These are phyloP conservation scores for Fusarium duplospermum DNA, from an alignment of 2,329 filamentous ascomycete species.

Conservation along the genomic window DNA sequence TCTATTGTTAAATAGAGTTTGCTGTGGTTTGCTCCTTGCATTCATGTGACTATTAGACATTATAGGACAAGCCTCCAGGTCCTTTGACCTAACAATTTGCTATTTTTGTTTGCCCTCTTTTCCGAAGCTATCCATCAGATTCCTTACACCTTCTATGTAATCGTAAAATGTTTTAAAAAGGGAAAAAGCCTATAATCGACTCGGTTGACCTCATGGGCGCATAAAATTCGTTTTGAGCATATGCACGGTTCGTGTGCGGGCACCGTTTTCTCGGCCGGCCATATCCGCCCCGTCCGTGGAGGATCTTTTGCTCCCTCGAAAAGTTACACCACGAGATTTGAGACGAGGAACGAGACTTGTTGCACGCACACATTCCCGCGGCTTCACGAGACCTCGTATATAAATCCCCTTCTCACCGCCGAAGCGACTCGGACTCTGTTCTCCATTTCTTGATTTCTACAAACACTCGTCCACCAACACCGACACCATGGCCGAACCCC, in stretches of 20 bases:
- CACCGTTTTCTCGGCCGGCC: constrained; percentile 28
- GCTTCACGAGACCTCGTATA: not conserved
- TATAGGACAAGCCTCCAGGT: not conserved
- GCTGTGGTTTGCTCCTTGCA: not conserved
- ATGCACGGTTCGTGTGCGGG: constrained; percentile 19
- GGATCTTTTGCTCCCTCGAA: constrained; percentile 36
- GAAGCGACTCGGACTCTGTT: not conserved
- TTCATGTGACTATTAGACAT: not conserved
- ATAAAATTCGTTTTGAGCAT: constrained; percentile 6
- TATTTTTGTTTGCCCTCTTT: not conserved
- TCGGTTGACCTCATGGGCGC: not conserved
- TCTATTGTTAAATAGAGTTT: not conserved
- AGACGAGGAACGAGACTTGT: not conserved
- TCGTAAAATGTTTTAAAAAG: not conserved
- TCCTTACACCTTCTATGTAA: not conserved
- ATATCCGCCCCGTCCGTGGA: constrained; percentile 25
- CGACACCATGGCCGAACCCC: constrained; percentile 61
- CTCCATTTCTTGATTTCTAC: not conserved
- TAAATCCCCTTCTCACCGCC: not conserved
- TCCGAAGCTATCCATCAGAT: not conserved
- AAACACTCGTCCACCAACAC: not conserved
- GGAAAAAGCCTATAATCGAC: not conserved
- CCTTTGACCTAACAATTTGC: not conserved
- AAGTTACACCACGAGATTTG: constrained; percentile 36
- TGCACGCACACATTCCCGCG: not conserved